These are phyloP conservation scores for Phytophthora pini DNA, from an alignment of 352 stramenopile species.

Conservation along the genomic window DNA sequence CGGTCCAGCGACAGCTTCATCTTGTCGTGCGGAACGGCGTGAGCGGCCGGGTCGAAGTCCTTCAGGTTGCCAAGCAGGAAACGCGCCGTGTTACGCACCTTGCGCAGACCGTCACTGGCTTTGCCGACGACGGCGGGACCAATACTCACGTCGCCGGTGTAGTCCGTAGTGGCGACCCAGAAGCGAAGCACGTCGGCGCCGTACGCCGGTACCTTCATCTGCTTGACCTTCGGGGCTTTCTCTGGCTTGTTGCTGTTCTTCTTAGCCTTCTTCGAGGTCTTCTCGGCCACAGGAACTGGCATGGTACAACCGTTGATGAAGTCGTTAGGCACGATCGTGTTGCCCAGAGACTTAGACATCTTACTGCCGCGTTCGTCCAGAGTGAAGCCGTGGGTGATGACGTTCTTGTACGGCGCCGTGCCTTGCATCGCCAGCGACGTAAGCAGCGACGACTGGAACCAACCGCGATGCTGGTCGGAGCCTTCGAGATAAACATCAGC, in stretches of 20 bases:
- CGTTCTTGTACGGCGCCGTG: conserved; percentile 93
- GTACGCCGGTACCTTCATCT: conserved; percentile 88
- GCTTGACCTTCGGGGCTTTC: conserved; percentile 69
- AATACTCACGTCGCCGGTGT: conserved; percentile 95
- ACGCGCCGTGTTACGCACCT: conserved; percentile 96
- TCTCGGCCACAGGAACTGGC: conserved; percentile 26
- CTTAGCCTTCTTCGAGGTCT: conserved; percentile 62
- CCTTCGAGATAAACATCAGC: conserved; percentile 98
- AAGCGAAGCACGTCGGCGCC: conserved; percentile 97
- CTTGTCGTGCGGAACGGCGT: conserved; percentile 89
- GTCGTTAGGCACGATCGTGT: conserved; percentile 94
- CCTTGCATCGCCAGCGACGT: conserved; percentile 90
- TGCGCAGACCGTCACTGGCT: conserved; percentile 79
- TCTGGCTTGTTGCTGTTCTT: conserved; percentile 71
- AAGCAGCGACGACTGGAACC: conserved; percentile 99
- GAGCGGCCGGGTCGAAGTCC: conserved; percentile 90
- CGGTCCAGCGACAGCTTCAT: conserved; percentile 92
- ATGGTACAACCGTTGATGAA: conserved; percentile 94
- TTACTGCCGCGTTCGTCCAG: conserved; percentile 99
- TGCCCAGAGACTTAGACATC: conserved; percentile 99
- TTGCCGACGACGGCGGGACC: conserved; percentile 92
- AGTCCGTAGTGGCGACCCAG: conserved; percentile 98
- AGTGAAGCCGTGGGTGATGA: conserved; percentile 99
- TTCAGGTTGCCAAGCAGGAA: conserved; percentile 97
- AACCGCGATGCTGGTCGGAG: conserved; percentile 98